Evolutionary conservation across 1,284 basidiomycete species (phyloP).

Genomic region (Irpex sp.): DNA sequence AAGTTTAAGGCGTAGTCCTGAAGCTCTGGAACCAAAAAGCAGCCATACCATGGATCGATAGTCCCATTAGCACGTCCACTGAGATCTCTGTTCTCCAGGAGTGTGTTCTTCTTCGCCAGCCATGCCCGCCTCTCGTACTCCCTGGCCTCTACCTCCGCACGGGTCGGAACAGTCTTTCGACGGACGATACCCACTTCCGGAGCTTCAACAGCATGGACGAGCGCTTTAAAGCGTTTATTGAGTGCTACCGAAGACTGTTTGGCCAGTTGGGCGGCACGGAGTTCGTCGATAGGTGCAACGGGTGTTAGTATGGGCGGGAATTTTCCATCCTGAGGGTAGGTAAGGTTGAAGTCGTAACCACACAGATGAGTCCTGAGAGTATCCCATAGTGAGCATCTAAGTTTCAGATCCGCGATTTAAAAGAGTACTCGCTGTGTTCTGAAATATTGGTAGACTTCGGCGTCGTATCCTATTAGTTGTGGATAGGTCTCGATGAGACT

Average conservation of each 20-base stretch:
- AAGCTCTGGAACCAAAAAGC: slow-evolving; percentile 28
- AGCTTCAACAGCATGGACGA: slow-evolving; percentile 5
- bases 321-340: slow-evolving; percentile 59
- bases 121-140: slow-evolving; percentile 13
- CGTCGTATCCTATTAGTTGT: slow-evolving; percentile 65
- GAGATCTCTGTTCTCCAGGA: slow-evolving; percentile 20
- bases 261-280: slow-evolving; percentile 6
- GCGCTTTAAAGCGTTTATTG: slow-evolving; percentile 8
- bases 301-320: slow-evolving; percentile 37
- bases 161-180: background rate
- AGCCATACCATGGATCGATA: slow-evolving; percentile 32
- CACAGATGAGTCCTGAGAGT: slow-evolving; percentile 25
- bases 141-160: slow-evolving; percentile 8
- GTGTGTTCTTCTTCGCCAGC: background rate
- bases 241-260: slow-evolving; percentile 11
- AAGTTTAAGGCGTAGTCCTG: slow-evolving; percentile 33
- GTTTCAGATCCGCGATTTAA: background rate
- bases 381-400: background rate
- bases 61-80: slow-evolving; percentile 23
- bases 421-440: slow-evolving; percentile 48
- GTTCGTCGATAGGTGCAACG: slow-evolving; percentile 6
- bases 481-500: slow-evolving; percentile 62
- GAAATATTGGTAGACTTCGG: slow-evolving; percentile 63
- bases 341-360: slow-evolving; percentile 59
- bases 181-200: background rate